Evolutionary conservation across 306 rosid species (phyloP).

Genomic region (Begonia masoniana): DNA sequence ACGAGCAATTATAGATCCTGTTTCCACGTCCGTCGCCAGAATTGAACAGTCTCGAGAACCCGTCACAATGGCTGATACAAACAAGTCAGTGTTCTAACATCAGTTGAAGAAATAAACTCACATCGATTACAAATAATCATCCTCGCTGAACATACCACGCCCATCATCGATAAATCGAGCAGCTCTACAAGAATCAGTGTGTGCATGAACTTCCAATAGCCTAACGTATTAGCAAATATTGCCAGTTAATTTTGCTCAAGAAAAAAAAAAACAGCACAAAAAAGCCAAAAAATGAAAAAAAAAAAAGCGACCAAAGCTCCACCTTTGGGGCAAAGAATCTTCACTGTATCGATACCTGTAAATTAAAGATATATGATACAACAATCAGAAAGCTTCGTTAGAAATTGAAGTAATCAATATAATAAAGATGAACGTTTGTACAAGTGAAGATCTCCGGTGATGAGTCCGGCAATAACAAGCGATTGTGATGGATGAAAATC

Average conservation of each 20-base stretch:
- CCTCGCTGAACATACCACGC: constrained; percentile 28
- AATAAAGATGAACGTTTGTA: constrained; percentile 11
- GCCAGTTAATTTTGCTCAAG: neutral
- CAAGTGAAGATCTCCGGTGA: constrained; percentile 56
- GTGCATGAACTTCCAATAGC: constrained; percentile 64
- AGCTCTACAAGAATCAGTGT: constrained; percentile 75
- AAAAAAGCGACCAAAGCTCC: neutral
- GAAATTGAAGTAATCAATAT: neutral
- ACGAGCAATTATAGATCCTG: constrained; percentile 66
- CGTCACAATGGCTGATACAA: constrained; percentile 49
- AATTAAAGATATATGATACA: neutral
- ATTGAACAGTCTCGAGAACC: constrained; percentile 79
- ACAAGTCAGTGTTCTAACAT: constrained; percentile 12
- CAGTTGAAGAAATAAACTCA: neutral
- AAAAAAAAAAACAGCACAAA: neutral
- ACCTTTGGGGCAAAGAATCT: constrained; percentile 51
- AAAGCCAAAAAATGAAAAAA: neutral
- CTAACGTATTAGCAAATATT: constrained; percentile 14
- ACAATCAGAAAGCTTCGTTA: neutral
- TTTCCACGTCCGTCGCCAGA: constrained; percentile 75
- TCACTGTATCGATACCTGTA: constrained; percentile 45
- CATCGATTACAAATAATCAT: neutral
- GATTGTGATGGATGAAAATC: constrained; percentile 68
- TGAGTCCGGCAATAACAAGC: constrained; percentile 49
- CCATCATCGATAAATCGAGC: constrained; percentile 63